Conservation (phyloP, 2,329 filamentous ascomycete species). For the Alternaria brassicae region DNA sequence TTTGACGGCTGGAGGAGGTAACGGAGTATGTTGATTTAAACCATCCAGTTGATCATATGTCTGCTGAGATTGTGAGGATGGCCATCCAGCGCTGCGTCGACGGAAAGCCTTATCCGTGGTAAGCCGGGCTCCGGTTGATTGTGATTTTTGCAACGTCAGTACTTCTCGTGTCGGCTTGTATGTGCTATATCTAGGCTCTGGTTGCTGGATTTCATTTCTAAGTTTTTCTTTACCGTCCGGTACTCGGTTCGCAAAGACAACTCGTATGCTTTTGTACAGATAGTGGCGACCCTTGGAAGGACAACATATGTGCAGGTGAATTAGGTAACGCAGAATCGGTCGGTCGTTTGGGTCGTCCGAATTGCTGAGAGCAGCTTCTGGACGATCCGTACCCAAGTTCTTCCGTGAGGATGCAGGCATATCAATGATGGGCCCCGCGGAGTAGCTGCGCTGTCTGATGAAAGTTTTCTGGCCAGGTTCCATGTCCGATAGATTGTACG, state of each 20-base stretch:
- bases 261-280: slow-evolving; percentile 87
- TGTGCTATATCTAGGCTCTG: slow-evolving; percentile 83
- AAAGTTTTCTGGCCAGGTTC: slow-evolving; percentile 94
- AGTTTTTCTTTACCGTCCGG: slow-evolving; percentile 95
- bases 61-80: slow-evolving; percentile 39
- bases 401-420: slow-evolving; percentile 61
- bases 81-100: slow-evolving; percentile 44
- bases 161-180: slow-evolving; percentile 72
- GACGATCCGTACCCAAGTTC: slow-evolving; percentile 60
- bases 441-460: slow-evolving; percentile 92
- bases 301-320: slow-evolving; percentile 93
- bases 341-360: slow-evolving; percentile 63
- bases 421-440: slow-evolving; percentile 82
- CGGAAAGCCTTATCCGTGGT: slow-evolving; percentile 36
- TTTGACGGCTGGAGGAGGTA: slow-evolving; percentile 43
- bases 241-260: slow-evolving; percentile 95
- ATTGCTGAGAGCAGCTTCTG: slow-evolving; percentile 60
- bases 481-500: slow-evolving; percentile 93
- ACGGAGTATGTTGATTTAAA: slow-evolving; percentile 29
- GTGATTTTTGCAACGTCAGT: slow-evolving; percentile 29
- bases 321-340: slow-evolving; percentile 83
- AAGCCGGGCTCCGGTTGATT: slow-evolving; percentile 29
- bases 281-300: slow-evolving; percentile 84
- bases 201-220: slow-evolving; percentile 85
- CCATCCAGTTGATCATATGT: slow-evolving; percentile 37